Base-by-base conservation (phyloP, 1,284 basidiomycete species). In the Hymenochaete sp. region DNA sequence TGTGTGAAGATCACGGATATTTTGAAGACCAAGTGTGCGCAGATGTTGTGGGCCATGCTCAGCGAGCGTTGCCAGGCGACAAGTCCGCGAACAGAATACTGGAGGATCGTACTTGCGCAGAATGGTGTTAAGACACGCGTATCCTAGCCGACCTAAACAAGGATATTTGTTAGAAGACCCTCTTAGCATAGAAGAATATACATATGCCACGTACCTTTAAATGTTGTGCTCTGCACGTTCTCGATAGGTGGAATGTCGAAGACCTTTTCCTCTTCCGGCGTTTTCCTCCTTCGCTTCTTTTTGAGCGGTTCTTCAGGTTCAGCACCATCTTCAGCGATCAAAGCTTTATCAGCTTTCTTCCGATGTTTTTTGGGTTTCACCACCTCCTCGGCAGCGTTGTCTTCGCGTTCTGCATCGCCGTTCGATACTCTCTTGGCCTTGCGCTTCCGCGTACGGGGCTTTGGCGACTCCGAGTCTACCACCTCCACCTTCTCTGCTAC, bases 41-140 rank as follows among this genome's bases (percentile, higher is more conserved):
- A 42, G 28, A 7, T 44, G 19, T 7, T 36, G 25, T 53, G 59
- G 48, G 2, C 48, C 44, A 8, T 36, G 38, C 29, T 27, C 48
- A 16, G 39, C 25, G 4, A 50, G 32, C 1, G 38, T 26, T 1
- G 51, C 62, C 46, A 43, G 75, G 75, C 70, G 67, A 62, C 80
- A 75, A 32, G 77, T 90, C 49, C 86, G 68, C 1, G 78, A 82
- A 56, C 84, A 88, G 55, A 92, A 93, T 18, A 87, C 65, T 0
- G 80, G 64, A 9, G 73, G 67, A 5, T 86, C 83, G 48, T 79
- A 82, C 52, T 70, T 71, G 39, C 89, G 73, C 3, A 93, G 64
- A 19, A 93, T 68, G 0, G 89, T 91, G 57, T 93, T 93, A 38
- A 93, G 62, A 57, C 89, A 93, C 1, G 90, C 89, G 57, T 91